Percentiles rank a stretch among this genome's conserved stretches.
phyloP scores from a whole-genome alignment of 257 asterid genomes.

The Apocynum venetum region DNA sequence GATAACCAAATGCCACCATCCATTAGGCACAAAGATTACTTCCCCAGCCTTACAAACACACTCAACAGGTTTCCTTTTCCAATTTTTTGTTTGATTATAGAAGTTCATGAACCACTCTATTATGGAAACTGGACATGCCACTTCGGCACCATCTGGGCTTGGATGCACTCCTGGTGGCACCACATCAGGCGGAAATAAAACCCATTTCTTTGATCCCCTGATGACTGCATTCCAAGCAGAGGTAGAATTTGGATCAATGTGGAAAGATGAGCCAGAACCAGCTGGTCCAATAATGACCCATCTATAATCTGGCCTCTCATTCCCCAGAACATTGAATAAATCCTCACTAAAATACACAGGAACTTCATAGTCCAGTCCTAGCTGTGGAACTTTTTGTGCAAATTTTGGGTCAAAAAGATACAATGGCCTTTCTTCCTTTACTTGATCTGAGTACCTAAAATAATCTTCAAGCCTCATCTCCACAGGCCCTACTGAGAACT shows the following conservation, averaged over 20 bases:
- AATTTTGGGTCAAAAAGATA: conserved; percentile 92
- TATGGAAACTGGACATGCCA: conserved; percentile 94
- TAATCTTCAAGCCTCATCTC: conserved; percentile 73
- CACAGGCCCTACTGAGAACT: conserved; percentile 76
- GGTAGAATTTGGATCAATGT: conserved; percentile 95
- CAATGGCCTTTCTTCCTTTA: conserved; percentile 81
- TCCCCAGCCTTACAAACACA: conserved; percentile 95
- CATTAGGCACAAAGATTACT: conserved; percentile 88
- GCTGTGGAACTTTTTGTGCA: conserved; percentile 62
- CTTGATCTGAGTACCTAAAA: conserved; percentile 74
- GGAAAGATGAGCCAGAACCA: conserved; percentile 98
- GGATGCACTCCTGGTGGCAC: conserved; percentile 99
- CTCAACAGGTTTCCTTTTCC: conserved; percentile 74
- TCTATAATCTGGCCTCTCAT: conserved; percentile 84
- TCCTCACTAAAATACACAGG: conserved; percentile 82
- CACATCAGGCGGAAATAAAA: conserved; percentile 86
- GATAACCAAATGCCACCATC: conserved; percentile 99
- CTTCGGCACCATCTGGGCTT: conserved; percentile 96
- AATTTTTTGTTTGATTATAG: conserved; percentile 56
- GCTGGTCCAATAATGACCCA: conserved; percentile 97
- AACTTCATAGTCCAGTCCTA: conserved; percentile 67
- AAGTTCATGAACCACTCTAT: conserved; percentile 99
- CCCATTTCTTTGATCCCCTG: conserved; percentile 96
- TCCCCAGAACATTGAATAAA: conserved; percentile 76
- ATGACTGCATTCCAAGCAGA: conserved; percentile 98